Conservation (phyloP, 2,329 filamentous ascomycete species). For the Albifimbria verrucaria region DNA sequence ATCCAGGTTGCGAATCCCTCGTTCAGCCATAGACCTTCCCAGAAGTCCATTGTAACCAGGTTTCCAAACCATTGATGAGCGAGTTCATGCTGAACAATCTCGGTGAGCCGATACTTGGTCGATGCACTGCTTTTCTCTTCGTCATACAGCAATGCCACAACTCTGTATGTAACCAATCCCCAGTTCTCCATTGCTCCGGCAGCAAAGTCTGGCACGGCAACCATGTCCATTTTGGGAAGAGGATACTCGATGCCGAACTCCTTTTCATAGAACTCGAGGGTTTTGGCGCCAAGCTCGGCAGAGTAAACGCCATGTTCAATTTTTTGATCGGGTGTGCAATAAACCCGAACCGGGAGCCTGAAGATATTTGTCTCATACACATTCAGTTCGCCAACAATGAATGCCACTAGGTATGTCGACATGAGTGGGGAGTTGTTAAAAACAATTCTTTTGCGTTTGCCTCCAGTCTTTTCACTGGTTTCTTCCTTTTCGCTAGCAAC, state of each 20-base stretch:
- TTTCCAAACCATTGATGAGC: conserved; percentile 99
- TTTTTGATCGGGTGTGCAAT: conserved; percentile 83
- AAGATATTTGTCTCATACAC: conserved; percentile 91
- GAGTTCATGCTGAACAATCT: conserved; percentile 94
- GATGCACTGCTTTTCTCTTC: conserved; percentile 87
- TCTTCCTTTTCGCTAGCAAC: conserved; percentile 76
- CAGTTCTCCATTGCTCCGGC: conserved; percentile 98
- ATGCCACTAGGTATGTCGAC: conserved; percentile 94
- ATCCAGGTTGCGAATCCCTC: conserved; percentile 72
- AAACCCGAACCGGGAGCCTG: conserved; percentile 89
- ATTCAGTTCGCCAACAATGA: conserved; percentile 91
- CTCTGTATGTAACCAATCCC: conserved; percentile 92
- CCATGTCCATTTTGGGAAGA: conserved; percentile 31
- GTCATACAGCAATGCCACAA: conserved; percentile 78
- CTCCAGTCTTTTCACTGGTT: conserved; percentile 54
- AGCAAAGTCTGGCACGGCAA: conserved; percentile 93
- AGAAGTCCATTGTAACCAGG: conserved; percentile 97
- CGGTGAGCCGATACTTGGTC: conserved; percentile 88
- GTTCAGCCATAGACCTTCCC: conserved; percentile 96
- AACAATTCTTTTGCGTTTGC: conserved; percentile 76
- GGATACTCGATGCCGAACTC: conserved; percentile 80
- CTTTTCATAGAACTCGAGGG: conserved; percentile 92
- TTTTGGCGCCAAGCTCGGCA: conserved; percentile 82
- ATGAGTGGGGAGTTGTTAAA: conserved; percentile 92
- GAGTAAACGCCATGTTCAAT: conserved; percentile 92